Conservation (phyloP, 192 early-diverging fungal genomes). For the Coemansia sp. region DNA sequence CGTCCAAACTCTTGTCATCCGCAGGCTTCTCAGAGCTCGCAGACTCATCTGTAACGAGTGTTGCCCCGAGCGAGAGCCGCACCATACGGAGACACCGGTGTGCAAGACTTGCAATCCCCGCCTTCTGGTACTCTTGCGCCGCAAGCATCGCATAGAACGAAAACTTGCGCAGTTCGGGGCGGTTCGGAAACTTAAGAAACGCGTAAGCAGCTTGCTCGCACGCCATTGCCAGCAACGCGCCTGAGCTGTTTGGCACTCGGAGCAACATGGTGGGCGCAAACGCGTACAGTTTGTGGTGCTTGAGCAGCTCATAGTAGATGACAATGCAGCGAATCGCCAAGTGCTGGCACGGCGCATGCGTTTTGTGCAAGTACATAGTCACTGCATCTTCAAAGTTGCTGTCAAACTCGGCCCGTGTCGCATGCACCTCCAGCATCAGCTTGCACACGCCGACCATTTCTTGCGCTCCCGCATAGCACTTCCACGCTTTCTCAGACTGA, state of each 20-base stretch:
- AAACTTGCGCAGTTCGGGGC: slow-evolving; percentile 79
- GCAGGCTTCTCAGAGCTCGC: neutral
- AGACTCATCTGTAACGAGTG: neutral
- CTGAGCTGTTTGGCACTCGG: slow-evolving; percentile 33
- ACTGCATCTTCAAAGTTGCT: slow-evolving; percentile 73
- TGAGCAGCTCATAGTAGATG: slow-evolving; percentile 80
- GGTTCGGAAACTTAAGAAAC: slow-evolving; percentile 59
- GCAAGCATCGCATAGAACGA: slow-evolving; percentile 89
- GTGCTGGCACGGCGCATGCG: slow-evolving; percentile 54
- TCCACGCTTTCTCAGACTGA: slow-evolving; percentile 73
- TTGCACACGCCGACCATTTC: slow-evolving; percentile 91
- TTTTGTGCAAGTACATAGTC: slow-evolving; percentile 63
- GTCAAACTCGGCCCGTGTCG: slow-evolving; percentile 54
- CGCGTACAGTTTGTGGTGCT: slow-evolving; percentile 63
- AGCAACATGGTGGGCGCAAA: slow-evolving; percentile 66
- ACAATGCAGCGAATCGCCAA: slow-evolving; percentile 74
- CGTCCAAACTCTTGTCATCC: neutral
- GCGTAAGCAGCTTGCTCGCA: slow-evolving; percentile 89
- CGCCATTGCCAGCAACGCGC: slow-evolving; percentile 73
- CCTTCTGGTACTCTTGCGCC: slow-evolving; percentile 76
- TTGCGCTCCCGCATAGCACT: slow-evolving; percentile 74
- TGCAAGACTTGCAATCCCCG: slow-evolving; percentile 73
- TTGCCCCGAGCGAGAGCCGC: slow-evolving; percentile 23
- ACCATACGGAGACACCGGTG: slow-evolving; percentile 71
- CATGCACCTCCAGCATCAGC: slow-evolving; percentile 66